Evolutionary conservation across 371 early-diverging fungal genomes (phyloP).

Genomic region (Mucor saturninus): DNA sequence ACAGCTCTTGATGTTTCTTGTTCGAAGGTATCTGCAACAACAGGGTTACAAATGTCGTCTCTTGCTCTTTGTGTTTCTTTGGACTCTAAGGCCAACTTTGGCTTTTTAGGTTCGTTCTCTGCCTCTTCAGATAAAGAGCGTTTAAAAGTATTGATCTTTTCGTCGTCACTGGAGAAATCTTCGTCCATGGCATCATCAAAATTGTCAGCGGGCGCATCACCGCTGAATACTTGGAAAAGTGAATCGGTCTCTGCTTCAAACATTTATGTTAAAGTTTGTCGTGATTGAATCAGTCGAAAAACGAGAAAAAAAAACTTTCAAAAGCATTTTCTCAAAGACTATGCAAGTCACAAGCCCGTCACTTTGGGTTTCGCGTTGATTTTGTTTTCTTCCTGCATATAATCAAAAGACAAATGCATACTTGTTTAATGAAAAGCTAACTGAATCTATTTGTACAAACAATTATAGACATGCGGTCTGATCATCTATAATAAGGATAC

Average conservation of each 20-base stretch:
- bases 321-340: neutral
- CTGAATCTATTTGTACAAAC: too few relatives aligned
- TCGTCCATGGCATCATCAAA: constrained; percentile 33
- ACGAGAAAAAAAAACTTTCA: neutral
- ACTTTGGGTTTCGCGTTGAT: neutral
- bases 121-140: constrained; percentile 16
- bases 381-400: neutral
- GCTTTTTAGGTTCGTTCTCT: constrained; percentile 16
- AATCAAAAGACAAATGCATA: too few relatives aligned
- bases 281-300: neutral
- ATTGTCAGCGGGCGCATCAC: constrained; percentile 17
- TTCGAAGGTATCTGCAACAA: constrained; percentile 83
- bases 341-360: constrained; percentile 3
- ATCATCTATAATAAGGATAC: too few relatives aligned
- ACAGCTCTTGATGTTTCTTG: constrained; percentile 78
- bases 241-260: constrained; percentile 30
- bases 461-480: too few relatives aligned
- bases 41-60: constrained; percentile 46
- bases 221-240: constrained; percentile 28
- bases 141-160: neutral
- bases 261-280: constrained; percentile 5
- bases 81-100: constrained; percentile 5
- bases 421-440: too few relatives aligned
- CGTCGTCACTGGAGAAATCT: constrained; percentile 3
- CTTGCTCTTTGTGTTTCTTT: constrained; percentile 18